Base-by-base conservation (phyloP, 371 early-diverging fungal species). In the Haplosporangium sp. region DNA sequence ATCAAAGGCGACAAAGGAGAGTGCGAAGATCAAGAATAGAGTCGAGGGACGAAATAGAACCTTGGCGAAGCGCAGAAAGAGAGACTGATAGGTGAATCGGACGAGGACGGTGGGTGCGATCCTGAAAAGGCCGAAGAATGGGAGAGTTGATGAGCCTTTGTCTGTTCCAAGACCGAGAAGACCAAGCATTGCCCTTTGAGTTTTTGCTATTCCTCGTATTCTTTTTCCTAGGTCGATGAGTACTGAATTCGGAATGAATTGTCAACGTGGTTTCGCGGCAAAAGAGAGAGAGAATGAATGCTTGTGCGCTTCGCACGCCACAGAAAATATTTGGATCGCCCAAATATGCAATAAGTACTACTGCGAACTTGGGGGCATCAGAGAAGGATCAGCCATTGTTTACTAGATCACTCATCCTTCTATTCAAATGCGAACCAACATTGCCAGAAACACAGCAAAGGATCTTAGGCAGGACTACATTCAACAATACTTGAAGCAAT, bases 151-250 rank as follows among this genome's bases (percentile, higher is more conserved):
- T 55, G 70, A 57, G 67, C 57, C 52, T 38, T 61, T 64, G 72
- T 69, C 79, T 43, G 73, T 79, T 18, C 62, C 61, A 56, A 79
- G 72, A 60, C 79, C 79, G 56, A 79, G 79, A 58, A 79, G 68
- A 61, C 79, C 79, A 20, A 79, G 79, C 79, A 79, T 79, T 60
- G 66, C 55, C 46, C 45, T 37, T 57, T 21, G 45, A 40, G 9
- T 51, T 48, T 5, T 42, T 46, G 42, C n/a, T n/a, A n/a, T n/a
- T n/a, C n/a, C n/a, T n/a, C n/a, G 58, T n/a, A 6, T 56, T 18
- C 29, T 23, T 18, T 29, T 18, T 5, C 5, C 48, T 6, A 29
- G 20, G 43, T 55, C 47, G 46, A 56, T 58, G 59, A n/a, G n/a
- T 10, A 55, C n/a, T 12, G 53, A 37, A 12, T 29, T 37, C 36